phyloP scores from a whole-genome alignment of 805 yeast species.

The Candida railenensis region DNA sequence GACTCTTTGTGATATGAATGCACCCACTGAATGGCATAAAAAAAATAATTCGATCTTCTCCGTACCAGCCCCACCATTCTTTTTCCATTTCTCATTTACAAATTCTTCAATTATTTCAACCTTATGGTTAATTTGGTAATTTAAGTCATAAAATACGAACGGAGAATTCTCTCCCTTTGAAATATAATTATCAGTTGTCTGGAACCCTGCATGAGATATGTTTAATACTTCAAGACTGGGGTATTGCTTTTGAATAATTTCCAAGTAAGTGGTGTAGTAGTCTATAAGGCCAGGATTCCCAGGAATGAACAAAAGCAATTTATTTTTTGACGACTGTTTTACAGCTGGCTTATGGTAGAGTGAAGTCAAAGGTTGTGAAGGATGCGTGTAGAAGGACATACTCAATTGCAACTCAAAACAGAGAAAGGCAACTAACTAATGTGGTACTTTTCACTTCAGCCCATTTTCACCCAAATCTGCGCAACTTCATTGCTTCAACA shows the following conservation, averaged over 20 bases:
- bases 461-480: no score
- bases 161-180: conserved; percentile 10
- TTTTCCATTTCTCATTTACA: conserved; percentile 10
- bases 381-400: conserved; percentile 13
- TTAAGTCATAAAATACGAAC: conserved; percentile 36
- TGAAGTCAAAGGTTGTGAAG: conserved; percentile 24
- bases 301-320: conserved; percentile 58
- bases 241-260: conserved; percentile 35
- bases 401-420: neutral
- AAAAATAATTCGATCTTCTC: conserved; percentile 38
- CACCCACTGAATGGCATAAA: conserved; percentile 73
- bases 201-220: conserved; percentile 66
- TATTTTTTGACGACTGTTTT: conserved; percentile 1
- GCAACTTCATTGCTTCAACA: no score
- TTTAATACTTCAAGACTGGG: conserved; percentile 55
- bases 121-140: conserved; percentile 62
- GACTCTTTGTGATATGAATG: conserved; percentile 59
- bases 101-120: conserved; percentile 44
- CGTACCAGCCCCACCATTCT: conserved; percentile 21
- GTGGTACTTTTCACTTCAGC: no score
- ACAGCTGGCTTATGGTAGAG: conserved; percentile 20
- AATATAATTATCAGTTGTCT: conserved; percentile 27
- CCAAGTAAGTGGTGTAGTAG: conserved; percentile 58
- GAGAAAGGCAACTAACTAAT: neutral
- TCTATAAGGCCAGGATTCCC: conserved; percentile 78